Evolutionary conservation across 208 protist genomes (phyloP).

Genomic region (Leishmania major): DNA sequence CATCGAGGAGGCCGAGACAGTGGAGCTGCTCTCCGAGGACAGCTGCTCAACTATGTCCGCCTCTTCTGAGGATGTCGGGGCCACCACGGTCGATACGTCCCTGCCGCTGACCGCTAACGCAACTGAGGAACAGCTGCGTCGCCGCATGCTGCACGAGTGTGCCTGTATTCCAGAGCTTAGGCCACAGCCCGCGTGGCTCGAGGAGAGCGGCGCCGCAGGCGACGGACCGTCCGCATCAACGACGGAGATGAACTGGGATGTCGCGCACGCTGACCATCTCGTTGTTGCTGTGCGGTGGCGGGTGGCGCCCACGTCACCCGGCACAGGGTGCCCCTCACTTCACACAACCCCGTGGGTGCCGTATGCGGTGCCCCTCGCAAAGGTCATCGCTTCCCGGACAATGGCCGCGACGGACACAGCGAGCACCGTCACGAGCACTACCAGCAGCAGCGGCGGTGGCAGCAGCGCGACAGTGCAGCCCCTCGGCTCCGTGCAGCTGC

Average conservation of each 20-base stretch:
- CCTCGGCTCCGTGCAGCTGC: slow-evolving; percentile 11
- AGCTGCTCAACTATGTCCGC: slow-evolving; percentile 27
- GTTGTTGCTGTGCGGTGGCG: slow-evolving; percentile 19
- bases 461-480: background rate
- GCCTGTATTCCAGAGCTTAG: slow-evolving; percentile 10
- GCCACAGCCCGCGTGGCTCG: slow-evolving; percentile 4
- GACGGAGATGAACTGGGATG: background rate
- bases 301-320: background rate
- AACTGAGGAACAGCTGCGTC: slow-evolving; percentile 11
- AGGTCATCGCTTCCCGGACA: background rate
- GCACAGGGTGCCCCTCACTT: background rate
- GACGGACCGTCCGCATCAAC: background rate
- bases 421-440: background rate
- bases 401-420: slow-evolving; percentile 1
- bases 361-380: slow-evolving; percentile 3
- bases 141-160: slow-evolving; percentile 5
- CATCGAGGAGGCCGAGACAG: slow-evolving; percentile 23
- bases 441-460: slow-evolving; percentile 7
- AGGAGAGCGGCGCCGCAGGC: background rate
- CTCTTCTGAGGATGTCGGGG: background rate
- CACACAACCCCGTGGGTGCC: slow-evolving; percentile 24
- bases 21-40: slow-evolving; percentile 26
- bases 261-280: slow-evolving; percentile 6
- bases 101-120: background rate
- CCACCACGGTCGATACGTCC: background rate